Base-by-base conservation (phyloP, 2,329 filamentous ascomycete species). In the Sordariomycetes sp. region DNA sequence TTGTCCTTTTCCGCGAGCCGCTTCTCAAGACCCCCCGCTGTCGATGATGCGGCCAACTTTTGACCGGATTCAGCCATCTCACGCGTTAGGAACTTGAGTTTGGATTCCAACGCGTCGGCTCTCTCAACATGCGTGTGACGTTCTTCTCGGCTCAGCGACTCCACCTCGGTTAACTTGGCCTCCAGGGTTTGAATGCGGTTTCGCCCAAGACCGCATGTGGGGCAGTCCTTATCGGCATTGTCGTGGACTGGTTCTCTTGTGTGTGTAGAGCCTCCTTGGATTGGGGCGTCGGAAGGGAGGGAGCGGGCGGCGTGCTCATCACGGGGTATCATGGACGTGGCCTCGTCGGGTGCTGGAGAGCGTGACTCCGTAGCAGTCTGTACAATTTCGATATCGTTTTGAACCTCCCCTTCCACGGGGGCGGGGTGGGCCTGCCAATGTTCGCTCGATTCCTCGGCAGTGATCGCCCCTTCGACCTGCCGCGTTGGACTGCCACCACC, bases 81-180 rank as follows among this genome's bases (percentile, higher is more conserved):
- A 61, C 87, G 87, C 2, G 92, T 86, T 14, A 99, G 76, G 66
- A 95, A 97, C 63, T 92, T 87, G 32, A 99, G 75, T 68, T 99
- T 97, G 7, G 90, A 85, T 69, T 97, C 90, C 1, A 99, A 74
- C 3, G 92, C 88, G 74, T 99, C 94, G 58, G 97, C 94, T 40
- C 88, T 85, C 71, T 99, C 94, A 7, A 93, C 80, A 62, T 96
- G 90, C 54, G 80, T 81, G 65, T 94, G 85, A 48, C 91, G 80
- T 68, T 97, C 94, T 64, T 94, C 89, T 16, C 22, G 50, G 48
- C 37, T 28, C 25, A 34, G 32, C 8, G 34, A 43, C 28, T 53
- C 37, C 34, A 34, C 20, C 25, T 59, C 54, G 18, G 58, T 37
- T 12, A 35, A 28, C 32, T 28, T 53, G 14, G 32, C 53, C 55